phyloP scores from a whole-genome alignment of 345 rosid genomes.

The Atalantia buxifolia region DNA sequence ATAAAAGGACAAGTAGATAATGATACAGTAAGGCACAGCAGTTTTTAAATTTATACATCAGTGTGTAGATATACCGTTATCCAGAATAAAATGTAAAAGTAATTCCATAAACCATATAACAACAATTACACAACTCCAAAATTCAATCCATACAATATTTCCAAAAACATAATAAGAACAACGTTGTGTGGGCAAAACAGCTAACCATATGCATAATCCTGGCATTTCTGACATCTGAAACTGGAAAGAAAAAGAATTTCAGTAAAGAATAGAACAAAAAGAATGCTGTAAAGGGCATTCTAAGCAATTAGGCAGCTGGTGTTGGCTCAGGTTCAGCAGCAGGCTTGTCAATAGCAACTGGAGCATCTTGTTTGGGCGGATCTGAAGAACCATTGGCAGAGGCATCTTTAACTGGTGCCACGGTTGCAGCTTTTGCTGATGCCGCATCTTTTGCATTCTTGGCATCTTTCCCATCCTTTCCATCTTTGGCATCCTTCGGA shows the following conservation, averaged over 20 bases:
- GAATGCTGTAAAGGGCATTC: background rate
- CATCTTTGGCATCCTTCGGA: conserved; percentile 34
- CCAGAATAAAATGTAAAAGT: background rate
- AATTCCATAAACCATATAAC: background rate
- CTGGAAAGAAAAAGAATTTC: background rate
- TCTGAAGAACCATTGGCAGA: conserved; percentile 22
- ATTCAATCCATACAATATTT: conserved; percentile 1
- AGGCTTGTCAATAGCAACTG: conserved; percentile 24
- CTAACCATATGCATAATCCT: background rate
- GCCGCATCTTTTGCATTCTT: conserved; percentile 27
- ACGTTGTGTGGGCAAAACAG: background rate
- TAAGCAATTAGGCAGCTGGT: conserved; percentile 26
- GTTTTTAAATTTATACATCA: no score
- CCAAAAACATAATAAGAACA: background rate
- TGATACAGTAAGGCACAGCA: no score
- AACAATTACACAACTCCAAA: conserved; percentile 5
- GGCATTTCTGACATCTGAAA: background rate
- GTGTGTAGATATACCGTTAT: no score
- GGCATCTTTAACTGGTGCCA: conserved; percentile 25
- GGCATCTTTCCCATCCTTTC: conserved; percentile 28
- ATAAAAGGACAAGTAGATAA: no score
- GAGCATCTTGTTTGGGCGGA: conserved; percentile 23
- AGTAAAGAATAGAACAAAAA: conserved; percentile 14
- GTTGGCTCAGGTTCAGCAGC: conserved; percentile 31
- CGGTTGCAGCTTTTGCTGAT: conserved; percentile 23